Evolutionary conservation across 73 alveolate genomes (phyloP).

Genomic region (Paramecium caudatum): DNA sequence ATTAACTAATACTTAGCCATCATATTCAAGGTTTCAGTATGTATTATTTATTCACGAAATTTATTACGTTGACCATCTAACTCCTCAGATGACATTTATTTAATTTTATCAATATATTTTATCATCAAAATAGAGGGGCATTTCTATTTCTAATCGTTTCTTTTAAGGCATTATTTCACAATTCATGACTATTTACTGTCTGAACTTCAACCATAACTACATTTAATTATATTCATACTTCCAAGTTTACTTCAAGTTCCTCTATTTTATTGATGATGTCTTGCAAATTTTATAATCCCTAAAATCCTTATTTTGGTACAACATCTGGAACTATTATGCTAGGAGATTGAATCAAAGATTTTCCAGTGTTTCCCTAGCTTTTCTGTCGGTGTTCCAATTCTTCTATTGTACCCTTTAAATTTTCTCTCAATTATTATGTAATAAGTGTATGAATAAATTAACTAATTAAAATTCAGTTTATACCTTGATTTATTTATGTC

Average conservation of each 20-base stretch:
- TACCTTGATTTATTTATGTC: conserved; percentile 11
- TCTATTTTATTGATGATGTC: no score
- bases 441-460: background rate
- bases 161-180: no score
- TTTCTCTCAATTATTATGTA: conserved; percentile 10
- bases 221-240: no score
- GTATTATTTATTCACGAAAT: conserved; percentile 75
- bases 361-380: no score
- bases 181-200: no score
- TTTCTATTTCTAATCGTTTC: conserved; percentile 11
- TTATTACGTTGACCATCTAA: background rate
- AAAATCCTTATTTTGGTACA: no score
- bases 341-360: no score
- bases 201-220: no score
- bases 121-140: conserved; percentile 22
- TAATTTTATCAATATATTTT: conserved; percentile 18
- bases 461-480: background rate
- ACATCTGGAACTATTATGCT: no score
- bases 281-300: no score
- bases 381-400: no score
- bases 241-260: no score
- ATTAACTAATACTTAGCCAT: conserved; percentile 84
- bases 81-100: conserved; percentile 51
- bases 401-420: background rate
- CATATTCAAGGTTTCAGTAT: conserved; percentile 81